phyloP scores from a whole-genome alignment of 78 protist genomes.

The Pelomyxa schiedti region DNA sequence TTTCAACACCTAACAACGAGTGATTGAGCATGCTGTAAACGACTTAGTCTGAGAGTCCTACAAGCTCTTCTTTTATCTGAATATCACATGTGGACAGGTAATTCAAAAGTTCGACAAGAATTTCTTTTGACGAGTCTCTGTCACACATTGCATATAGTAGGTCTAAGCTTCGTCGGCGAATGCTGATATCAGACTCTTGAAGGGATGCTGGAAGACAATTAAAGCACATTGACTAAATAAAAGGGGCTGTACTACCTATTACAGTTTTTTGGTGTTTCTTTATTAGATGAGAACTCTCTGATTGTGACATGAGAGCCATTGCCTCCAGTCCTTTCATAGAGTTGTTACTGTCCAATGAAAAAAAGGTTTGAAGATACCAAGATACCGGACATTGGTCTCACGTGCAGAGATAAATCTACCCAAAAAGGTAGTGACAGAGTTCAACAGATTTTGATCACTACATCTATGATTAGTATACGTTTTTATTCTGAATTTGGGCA shows the following conservation, averaged over 20 bases:
- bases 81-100: constrained; percentile 59
- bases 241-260: no score
- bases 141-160: constrained; percentile 87
- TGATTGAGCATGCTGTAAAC: no score
- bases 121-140: constrained; percentile 32
- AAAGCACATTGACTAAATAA: no score
- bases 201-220: no score
- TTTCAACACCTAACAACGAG: no score
- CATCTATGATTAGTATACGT: no score
- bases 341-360: no score
- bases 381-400: constrained; percentile 85
- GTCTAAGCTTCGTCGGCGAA: constrained; percentile 84
- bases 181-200: constrained; percentile 64
- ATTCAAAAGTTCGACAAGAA: constrained; percentile 74
- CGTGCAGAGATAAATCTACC: constrained; percentile 65
- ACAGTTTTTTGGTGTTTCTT: constrained; percentile 21
- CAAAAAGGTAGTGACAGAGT: constrained; percentile 36
- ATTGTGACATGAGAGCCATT: constrained; percentile 29
- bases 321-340: constrained; percentile 16
- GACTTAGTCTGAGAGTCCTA: no score
- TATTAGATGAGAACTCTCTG: neutral
- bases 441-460: constrained; percentile 48
- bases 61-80: constrained; percentile 83
- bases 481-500: no score
- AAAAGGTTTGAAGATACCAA: no score